These are phyloP conservation scores for Alternaria gansuensis DNA, from an alignment of 2,329 filamentous ascomycete species.

Conservation along the genomic window DNA sequence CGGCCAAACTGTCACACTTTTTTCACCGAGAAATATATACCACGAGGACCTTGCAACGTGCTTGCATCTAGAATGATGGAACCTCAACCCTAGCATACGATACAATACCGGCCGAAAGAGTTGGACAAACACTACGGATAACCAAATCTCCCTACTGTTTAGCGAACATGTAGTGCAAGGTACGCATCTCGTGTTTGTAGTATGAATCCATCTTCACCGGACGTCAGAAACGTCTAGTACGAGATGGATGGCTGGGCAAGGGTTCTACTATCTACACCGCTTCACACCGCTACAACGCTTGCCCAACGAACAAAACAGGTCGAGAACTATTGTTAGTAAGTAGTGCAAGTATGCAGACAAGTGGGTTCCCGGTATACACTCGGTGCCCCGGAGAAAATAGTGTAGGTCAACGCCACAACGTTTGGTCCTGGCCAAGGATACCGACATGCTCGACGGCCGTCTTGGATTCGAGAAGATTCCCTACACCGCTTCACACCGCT, in stretches of 20 bases:
- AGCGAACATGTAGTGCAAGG: constrained; percentile 1
- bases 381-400: background rate
- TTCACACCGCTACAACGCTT: constrained; percentile 24
- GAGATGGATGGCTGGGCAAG: background rate
- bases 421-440: background rate
- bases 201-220: constrained; percentile 19
- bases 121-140: background rate
- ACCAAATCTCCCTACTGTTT: constrained; percentile 1
- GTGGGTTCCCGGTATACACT: background rate
- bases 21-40: background rate
- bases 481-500: constrained; percentile 3
- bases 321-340: background rate
- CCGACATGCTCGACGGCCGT: background rate
- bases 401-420: background rate
- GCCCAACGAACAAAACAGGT: background rate
- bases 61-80: background rate
- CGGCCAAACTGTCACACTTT: background rate
- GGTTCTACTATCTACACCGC: constrained; percentile 24
- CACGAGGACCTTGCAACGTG: background rate
- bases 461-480: background rate
- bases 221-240: background rate
- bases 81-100: background rate
- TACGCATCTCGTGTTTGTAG: background rate
- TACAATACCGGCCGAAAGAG: constrained; percentile 1
- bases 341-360: background rate